Base-by-base conservation (phyloP, 208 protist genomes). In the Leishmania major region DNA sequence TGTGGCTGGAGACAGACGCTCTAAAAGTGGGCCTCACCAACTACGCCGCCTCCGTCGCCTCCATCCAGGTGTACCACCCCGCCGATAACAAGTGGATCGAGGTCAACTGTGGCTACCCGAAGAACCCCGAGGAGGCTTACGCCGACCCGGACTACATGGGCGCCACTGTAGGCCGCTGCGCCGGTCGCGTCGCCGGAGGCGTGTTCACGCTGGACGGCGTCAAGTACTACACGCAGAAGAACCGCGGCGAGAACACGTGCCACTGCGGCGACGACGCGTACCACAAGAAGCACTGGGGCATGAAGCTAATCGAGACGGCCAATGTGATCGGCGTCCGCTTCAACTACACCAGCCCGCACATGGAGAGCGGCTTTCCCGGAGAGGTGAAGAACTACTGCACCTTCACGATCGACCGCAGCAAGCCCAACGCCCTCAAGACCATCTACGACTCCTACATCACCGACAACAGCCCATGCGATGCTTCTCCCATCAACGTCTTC, bases 281-380 rank as follows among this genome's bases (percentile, higher is more conserved):
- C 69, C 77, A 91, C 77, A 93, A 91, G 89, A 90, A 92, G 82
- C 85, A 88, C 69, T 96, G 92, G 92, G 55, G 72, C 57, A 71
- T 86, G 37, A 43, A 76, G 62, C 80, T 88, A 7, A 82, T 88
- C 47, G 77, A 88, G 57, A 82, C 78, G 17, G 78, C 64, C n/a
- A 70, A 72, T 40, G 76, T 84, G 40, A 88, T 88, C 31, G 84
- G 84, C 17, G 80, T 84, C 64, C 57, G 59, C 55, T 81, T 84
- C 57, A 76, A 80, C 59, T 84, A 84, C 80, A 60, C 67, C 4
- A 90, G 83, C 43, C 81, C 89, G 31, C 87, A 93, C 81, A 84
- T 94, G 75, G 91, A 94, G 71, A 88, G 92, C 70, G 90, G 90
- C 51, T 94, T 92, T 55, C 91, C 91, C 5, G 91, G 80, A 31